phyloP scores from a whole-genome alignment of 805 yeast genomes.

The Candida nitratophila region DNA sequence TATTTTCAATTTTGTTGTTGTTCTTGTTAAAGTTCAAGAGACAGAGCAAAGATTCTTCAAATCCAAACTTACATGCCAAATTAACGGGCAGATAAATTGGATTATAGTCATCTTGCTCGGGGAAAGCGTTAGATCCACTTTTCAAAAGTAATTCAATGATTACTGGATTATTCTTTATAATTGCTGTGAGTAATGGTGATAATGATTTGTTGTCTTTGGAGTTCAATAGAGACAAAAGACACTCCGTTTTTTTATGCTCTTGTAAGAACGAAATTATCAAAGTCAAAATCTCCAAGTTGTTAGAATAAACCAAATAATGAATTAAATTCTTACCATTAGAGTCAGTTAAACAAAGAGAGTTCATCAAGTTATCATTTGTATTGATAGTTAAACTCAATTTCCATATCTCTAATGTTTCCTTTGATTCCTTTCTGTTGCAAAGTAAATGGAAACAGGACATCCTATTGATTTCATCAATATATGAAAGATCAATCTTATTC shows the following conservation, averaged over 20 bases:
- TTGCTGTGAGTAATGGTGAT: constrained; percentile 78
- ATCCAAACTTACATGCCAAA: constrained; percentile 83
- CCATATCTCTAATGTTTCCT: background rate
- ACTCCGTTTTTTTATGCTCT: constrained; percentile 22
- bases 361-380: constrained; percentile 5
- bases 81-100: constrained; percentile 73
- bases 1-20: constrained; percentile 20
- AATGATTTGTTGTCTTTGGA: constrained; percentile 64
- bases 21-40: constrained; percentile 34
- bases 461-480: constrained; percentile 65
- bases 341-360: constrained; percentile 33
- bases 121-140: constrained; percentile 43
- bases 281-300: constrained; percentile 36
- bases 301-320: constrained; percentile 74
- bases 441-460: constrained; percentile 70
- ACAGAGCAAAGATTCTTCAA: constrained; percentile 59
- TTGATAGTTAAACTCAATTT: constrained; percentile 26
- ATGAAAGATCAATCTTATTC: constrained; percentile 51
- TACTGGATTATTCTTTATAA: constrained; percentile 56
- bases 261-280: constrained; percentile 26
- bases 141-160: constrained; percentile 44
- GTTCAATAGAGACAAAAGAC: constrained; percentile 29
- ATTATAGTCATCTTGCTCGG: constrained; percentile 38
- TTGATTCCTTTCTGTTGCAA: background rate
- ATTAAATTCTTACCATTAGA: constrained; percentile 73